These are phyloP conservation scores for Pseudocercospora cruenta DNA, from an alignment of 2,329 filamentous ascomycete genomes.

Conservation along the genomic window DNA sequence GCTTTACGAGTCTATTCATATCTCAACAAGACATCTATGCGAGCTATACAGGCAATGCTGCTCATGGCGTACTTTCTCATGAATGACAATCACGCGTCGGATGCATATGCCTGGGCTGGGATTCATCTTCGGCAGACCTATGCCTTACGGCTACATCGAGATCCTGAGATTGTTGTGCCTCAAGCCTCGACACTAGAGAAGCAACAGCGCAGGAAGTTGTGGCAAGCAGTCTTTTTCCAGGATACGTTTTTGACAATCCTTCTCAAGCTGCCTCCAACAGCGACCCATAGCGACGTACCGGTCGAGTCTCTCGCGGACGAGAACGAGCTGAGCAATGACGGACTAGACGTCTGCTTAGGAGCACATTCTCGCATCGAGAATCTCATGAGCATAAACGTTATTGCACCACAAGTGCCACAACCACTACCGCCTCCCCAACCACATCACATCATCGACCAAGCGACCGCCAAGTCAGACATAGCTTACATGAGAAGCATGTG, in stretches of 20 bases:
- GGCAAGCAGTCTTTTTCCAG: constrained; percentile 79
- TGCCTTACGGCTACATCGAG: constrained; percentile 78
- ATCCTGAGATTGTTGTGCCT: constrained; percentile 73
- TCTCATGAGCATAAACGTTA: constrained; percentile 56
- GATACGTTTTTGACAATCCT: constrained; percentile 81
- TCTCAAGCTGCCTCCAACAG: constrained; percentile 74
- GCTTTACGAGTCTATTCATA: constrained; percentile 76
- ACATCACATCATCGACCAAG: constrained; percentile 39
- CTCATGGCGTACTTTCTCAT: constrained; percentile 82
- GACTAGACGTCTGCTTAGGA: constrained; percentile 62
- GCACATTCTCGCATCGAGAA: constrained; percentile 49
- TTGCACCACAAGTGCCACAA: constrained; percentile 45
- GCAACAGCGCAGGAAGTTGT: constrained; percentile 76
- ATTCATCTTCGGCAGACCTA: constrained; percentile 78
- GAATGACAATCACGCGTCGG: constrained; percentile 82
- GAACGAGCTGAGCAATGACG: constrained; percentile 53
- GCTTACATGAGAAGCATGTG: constrained; percentile 74
- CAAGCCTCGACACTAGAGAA: constrained; percentile 72
- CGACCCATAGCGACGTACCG: constrained; percentile 77
- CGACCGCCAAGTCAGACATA: constrained; percentile 39
- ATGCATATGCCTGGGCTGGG: constrained; percentile 81
- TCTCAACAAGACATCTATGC: constrained; percentile 71
- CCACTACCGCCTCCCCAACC: constrained; percentile 38
- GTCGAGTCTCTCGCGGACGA: constrained; percentile 75
- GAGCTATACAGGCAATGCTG: constrained; percentile 79